Evolutionary conservation across 805 yeast species (phyloP).

Genomic region (Barnettozyma siamensis): DNA sequence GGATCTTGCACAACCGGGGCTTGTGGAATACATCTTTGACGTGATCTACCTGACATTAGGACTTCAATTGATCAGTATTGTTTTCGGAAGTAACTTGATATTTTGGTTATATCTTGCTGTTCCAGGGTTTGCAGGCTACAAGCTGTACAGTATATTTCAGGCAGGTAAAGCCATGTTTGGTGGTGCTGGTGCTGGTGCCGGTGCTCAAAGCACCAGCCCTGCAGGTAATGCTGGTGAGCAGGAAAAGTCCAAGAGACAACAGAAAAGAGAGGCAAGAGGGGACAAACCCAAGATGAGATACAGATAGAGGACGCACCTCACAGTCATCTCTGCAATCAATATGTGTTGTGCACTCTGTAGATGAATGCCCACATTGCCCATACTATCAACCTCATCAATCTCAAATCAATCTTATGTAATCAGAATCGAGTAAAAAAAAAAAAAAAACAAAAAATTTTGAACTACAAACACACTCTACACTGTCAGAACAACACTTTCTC

Average conservation of each 20-base stretch:
- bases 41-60: slow-evolving; percentile 45
- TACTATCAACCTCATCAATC: neutral
- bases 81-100: slow-evolving; percentile 35
- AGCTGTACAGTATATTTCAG: slow-evolving; percentile 31
- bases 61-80: slow-evolving; percentile 38
- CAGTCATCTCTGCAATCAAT: too few species aligned
- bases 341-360: too few species aligned
- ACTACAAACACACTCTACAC: neutral
- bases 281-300: slow-evolving; percentile 32
- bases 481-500: neutral
- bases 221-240: slow-evolving; percentile 5
- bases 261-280: slow-evolving; percentile 34
- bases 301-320: too few species aligned
- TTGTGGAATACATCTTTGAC: slow-evolving; percentile 52
- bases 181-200: too few species aligned
- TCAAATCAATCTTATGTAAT: slow-evolving; percentile 1
- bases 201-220: neutral
- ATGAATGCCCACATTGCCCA: neutral
- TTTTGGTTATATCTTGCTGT: slow-evolving; percentile 42
- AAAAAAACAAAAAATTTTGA: neutral
- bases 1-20: slow-evolving; percentile 43
- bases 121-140: slow-evolving; percentile 42
- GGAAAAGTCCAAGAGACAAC: slow-evolving; percentile 35
- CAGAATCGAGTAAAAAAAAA: neutral
- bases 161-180: slow-evolving; percentile 25